Conservation (phyloP, 2,329 filamentous ascomycete species). For the Aspergillus candidus region DNA sequence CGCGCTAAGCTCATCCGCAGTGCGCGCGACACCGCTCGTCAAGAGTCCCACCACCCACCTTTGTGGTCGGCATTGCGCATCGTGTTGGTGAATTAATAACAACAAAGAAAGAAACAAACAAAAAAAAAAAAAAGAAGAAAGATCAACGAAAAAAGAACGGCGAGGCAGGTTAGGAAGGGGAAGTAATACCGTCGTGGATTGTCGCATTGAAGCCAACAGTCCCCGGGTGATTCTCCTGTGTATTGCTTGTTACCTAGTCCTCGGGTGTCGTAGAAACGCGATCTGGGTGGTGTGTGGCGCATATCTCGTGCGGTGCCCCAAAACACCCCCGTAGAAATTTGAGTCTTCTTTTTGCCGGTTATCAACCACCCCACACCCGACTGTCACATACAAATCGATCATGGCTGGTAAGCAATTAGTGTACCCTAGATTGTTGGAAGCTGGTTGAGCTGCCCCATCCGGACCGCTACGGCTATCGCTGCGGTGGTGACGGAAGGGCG, state of each 20-base stretch:
- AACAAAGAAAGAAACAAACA: too few species aligned
- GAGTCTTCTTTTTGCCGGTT: constrained; percentile 14
- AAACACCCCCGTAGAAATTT: constrained; percentile 35
- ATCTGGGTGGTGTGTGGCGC: constrained; percentile 23
- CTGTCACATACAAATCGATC: constrained; percentile 25
- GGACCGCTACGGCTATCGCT: neutral
- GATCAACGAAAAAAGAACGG: constrained; percentile 15
- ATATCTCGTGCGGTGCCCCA: constrained; percentile 15
- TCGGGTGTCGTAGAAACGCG: constrained; percentile 38
- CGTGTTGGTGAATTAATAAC: too few species aligned
- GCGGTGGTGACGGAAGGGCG: constrained; percentile 7
- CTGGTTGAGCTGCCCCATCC: constrained; percentile 3
- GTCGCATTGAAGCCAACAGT: constrained; percentile 16
- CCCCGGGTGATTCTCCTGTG: constrained; percentile 29
- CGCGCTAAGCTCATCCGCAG: constrained; percentile 16
- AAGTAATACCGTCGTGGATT: constrained; percentile 30
- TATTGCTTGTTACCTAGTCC: constrained; percentile 32
- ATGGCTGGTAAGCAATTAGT: constrained; percentile 58
- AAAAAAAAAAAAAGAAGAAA: too few species aligned
- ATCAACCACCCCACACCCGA: neutral
- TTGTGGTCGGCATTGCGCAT: too few species aligned
- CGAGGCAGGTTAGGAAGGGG: constrained; percentile 19
- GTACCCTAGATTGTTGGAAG: constrained; percentile 18
- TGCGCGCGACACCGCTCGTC: too few species aligned
- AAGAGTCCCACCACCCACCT: too few species aligned